Evolutionary conservation across 306 rosid species (phyloP).

Genomic region (Fragaria vesca): DNA sequence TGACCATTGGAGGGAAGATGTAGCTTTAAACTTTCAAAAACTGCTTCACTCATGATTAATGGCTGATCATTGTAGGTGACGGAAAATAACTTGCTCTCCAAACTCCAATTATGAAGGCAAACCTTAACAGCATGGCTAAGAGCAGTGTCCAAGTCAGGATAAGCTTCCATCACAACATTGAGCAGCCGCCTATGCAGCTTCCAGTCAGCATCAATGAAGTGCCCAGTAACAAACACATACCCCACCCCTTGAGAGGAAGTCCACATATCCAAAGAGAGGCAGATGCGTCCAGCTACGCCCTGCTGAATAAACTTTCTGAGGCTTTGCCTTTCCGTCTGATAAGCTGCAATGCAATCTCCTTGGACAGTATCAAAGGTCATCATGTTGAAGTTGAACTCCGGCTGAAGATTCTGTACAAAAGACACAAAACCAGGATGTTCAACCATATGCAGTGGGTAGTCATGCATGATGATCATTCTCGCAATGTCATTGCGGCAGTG

Average conservation of each 20-base stretch:
- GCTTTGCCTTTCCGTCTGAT: slow-evolving; percentile 65
- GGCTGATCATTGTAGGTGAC: slow-evolving; percentile 50
- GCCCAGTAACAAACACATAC: slow-evolving; percentile 77
- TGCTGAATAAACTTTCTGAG: slow-evolving; percentile 59
- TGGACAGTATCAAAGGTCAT: slow-evolving; percentile 85
- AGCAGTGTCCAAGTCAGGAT: slow-evolving; percentile 74
- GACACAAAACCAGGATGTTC: slow-evolving; percentile 90
- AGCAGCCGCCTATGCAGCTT: slow-evolving; percentile 76
- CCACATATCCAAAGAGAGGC: slow-evolving; percentile 85
- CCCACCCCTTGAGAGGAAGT: slow-evolving; percentile 76
- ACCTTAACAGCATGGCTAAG: slow-evolving; percentile 76
- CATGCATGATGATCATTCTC: slow-evolving; percentile 95
- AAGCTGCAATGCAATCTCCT: slow-evolving; percentile 88
- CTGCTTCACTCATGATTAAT: slow-evolving; percentile 33
- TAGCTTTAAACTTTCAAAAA: slow-evolving; percentile 66
- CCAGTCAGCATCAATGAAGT: slow-evolving; percentile 85
- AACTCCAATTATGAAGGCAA: slow-evolving; percentile 84
- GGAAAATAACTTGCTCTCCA: slow-evolving; percentile 73
- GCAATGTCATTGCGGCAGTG: slow-evolving; percentile 85
- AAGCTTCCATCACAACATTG: slow-evolving; percentile 95
- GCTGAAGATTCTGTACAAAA: slow-evolving; percentile 85
- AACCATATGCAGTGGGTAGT: slow-evolving; percentile 94
- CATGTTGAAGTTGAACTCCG: slow-evolving; percentile 60
- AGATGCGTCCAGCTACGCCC: slow-evolving; percentile 72
- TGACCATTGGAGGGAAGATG: slow-evolving; percentile 71